These are phyloP conservation scores for Arabidopsis lyrata DNA, from an alignment of 441 rosid genomes.

Conservation along the genomic window DNA sequence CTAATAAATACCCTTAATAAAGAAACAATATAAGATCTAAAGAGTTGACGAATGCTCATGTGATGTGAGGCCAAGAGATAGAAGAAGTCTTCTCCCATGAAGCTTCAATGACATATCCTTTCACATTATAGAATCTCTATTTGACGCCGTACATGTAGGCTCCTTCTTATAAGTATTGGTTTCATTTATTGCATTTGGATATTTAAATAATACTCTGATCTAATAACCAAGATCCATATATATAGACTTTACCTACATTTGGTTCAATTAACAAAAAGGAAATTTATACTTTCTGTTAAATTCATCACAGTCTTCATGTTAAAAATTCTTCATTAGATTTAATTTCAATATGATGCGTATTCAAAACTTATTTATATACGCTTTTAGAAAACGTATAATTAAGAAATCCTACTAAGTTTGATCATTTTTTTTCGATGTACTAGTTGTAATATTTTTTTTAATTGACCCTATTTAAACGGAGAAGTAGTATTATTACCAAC, in stretches of 20 bases:
- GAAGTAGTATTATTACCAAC: conserved; percentile 33
- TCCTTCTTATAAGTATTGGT: conserved; percentile 21
- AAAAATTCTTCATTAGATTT: background rate
- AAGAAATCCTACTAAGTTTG: too few species aligned
- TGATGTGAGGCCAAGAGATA: conserved; percentile 37
- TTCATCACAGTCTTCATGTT: conserved; percentile 3
- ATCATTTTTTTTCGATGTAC: background rate
- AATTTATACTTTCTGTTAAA: background rate
- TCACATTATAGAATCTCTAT: conserved; percentile 35
- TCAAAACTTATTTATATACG: too few species aligned
- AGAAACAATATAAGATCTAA: conserved; percentile 22
- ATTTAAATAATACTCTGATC: conserved; percentile 29
- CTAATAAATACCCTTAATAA: conserved; percentile 19
- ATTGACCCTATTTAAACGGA: conserved; percentile 28
- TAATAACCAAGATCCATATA: conserved; percentile 21
- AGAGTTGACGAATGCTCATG: conserved; percentile 51
- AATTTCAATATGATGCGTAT: too few species aligned
- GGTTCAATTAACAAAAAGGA: conserved; percentile 11
- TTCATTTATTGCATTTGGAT: conserved; percentile 39
- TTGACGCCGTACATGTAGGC: conserved; percentile 57
- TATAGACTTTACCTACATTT: conserved; percentile 18
- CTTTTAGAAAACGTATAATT: too few species aligned
- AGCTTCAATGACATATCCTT: conserved; percentile 59
- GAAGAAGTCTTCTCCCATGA: conserved; percentile 49
- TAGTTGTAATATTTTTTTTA: conserved; percentile 14